A percentile compares a stretch with the other conserved stretches of the same genome.
phyloP scores from a whole-genome alignment of 768 basidiomycete genomes.

The Russula brevipes region DNA sequence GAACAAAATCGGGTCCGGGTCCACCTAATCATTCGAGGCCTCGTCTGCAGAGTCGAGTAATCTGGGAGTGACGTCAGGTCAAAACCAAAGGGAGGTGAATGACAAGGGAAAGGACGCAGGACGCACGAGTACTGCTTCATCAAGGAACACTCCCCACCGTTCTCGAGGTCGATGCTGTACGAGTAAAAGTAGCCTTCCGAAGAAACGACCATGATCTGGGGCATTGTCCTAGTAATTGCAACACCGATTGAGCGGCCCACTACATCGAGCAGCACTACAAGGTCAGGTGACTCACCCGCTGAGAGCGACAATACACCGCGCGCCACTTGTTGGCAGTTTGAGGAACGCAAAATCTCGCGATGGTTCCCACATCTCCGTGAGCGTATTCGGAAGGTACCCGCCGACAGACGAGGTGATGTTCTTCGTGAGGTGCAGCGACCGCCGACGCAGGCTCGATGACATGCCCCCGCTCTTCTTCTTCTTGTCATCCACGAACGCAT shows the following conservation, averaged over 20 bases:
- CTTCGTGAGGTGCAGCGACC: constrained; percentile 71
- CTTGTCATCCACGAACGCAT: constrained; percentile 76
- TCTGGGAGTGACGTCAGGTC: constrained; percentile 13
- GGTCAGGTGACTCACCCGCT: constrained; percentile 54
- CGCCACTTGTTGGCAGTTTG: constrained; percentile 71
- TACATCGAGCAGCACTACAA: not conserved
- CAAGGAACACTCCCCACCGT: constrained; percentile 90
- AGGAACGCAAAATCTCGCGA: constrained; percentile 90
- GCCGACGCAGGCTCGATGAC: constrained; percentile 59
- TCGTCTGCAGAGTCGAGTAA: constrained; percentile 30
- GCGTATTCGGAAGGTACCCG: constrained; percentile 78
- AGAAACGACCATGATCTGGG: constrained; percentile 95
- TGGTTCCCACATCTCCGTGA: constrained; percentile 98
- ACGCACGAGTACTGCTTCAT: constrained; percentile 86
- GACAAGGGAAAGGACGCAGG: not conserved
- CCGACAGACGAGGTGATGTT: constrained; percentile 73
- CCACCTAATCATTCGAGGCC: constrained; percentile 17
- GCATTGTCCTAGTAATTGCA: constrained; percentile 60
- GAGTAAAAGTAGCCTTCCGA: constrained; percentile 94
- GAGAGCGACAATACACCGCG: constrained; percentile 82
- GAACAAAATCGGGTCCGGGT: not conserved
- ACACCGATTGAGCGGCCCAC: not conserved
- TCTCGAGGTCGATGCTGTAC: constrained; percentile 93
- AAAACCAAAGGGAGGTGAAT: not conserved
- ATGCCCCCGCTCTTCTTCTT: constrained; percentile 47